These are phyloP conservation scores for Aspergillus kassunensis DNA, from an alignment of 495 filamentous ascomycete species.

Conservation along the genomic window DNA sequence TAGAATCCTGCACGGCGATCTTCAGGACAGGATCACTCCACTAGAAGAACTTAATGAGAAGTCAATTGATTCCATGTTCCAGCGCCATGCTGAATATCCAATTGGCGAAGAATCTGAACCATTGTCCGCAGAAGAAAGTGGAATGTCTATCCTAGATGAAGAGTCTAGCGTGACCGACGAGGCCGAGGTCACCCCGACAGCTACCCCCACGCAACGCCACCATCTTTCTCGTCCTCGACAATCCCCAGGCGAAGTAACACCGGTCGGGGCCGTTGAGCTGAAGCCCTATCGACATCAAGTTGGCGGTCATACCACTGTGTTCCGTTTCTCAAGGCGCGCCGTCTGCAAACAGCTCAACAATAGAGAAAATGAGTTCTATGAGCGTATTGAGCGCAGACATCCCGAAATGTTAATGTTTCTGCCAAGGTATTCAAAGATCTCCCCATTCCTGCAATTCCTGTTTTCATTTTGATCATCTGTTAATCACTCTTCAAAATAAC, in stretches of 20 bases:
- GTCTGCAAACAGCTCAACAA: conserved; percentile 98
- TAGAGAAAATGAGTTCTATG: conserved; percentile 96
- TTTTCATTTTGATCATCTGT: too few relatives aligned
- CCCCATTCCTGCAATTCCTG: neutral
- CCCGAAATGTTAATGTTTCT: conserved; percentile 86
- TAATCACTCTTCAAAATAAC: too few relatives aligned
- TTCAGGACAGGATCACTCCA: conserved; percentile 36
- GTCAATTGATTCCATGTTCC: conserved; percentile 33
- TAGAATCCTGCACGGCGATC: conserved; percentile 58
- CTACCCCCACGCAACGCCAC: conserved; percentile 45
- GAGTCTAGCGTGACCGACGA: conserved; percentile 55
- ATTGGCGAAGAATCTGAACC: conserved; percentile 56
- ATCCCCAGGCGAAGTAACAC: conserved; percentile 42
- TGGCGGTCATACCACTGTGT: conserved; percentile 92
- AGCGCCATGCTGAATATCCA: conserved; percentile 39
- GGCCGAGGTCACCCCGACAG: conserved; percentile 57
- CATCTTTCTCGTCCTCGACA: conserved; percentile 32
- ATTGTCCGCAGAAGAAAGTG: conserved; percentile 53
- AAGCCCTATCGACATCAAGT: conserved; percentile 98
- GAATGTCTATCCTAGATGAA: conserved; percentile 43
- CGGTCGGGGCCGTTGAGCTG: conserved; percentile 86
- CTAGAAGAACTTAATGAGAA: conserved; percentile 34
- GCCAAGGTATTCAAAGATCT: conserved; percentile 63
- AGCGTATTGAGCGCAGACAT: conserved; percentile 86
- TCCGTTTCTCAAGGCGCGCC: conserved; percentile 88